Evolutionary conservation across 352 stramenopile genomes (phyloP).

Genomic region (Phytophthora idaei): DNA sequence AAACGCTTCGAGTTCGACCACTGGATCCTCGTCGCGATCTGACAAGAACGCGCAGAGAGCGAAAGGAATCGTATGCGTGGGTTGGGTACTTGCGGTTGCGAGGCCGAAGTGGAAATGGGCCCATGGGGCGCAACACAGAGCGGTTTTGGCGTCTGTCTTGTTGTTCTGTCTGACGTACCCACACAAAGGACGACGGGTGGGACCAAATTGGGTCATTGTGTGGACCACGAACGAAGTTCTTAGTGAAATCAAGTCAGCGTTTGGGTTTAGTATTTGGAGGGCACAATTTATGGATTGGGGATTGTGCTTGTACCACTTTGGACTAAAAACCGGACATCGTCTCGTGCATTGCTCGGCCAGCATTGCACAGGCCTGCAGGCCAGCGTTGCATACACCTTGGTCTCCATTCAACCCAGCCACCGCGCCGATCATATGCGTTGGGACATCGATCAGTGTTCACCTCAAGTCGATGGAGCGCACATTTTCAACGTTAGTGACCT

Average conservation of each 20-base stretch:
- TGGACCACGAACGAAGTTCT: background rate
- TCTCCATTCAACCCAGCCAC: conserved; percentile 1
- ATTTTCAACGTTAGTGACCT: conserved; percentile 20
- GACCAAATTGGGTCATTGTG: conserved; percentile 7
- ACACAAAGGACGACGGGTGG: conserved; percentile 20
- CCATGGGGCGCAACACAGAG: background rate
- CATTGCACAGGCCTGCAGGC: background rate
- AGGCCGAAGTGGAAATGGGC: conserved; percentile 47
- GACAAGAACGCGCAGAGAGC: conserved; percentile 24
- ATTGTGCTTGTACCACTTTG: conserved; percentile 10
- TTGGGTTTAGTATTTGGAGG: background rate
- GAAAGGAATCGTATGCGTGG: conserved; percentile 10
- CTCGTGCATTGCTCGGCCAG: background rate
- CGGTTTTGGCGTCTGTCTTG: conserved; percentile 5
- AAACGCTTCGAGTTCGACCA: background rate
- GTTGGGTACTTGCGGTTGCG: conserved; percentile 34
- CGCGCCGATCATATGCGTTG: conserved; percentile 4
- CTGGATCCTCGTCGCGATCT: conserved; percentile 23
- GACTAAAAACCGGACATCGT: conserved; percentile 9
- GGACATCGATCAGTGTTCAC: background rate
- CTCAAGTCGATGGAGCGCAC: conserved; percentile 10
- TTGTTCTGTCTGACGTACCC: conserved; percentile 17
- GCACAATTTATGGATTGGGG: conserved; percentile 4
- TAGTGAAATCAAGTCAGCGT: conserved; percentile 10
- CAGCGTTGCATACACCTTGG: conserved; percentile 8